Evolutionary conservation across 2,329 filamentous ascomycete genomes (phyloP).

Genomic region (Alternaria sp.): DNA sequence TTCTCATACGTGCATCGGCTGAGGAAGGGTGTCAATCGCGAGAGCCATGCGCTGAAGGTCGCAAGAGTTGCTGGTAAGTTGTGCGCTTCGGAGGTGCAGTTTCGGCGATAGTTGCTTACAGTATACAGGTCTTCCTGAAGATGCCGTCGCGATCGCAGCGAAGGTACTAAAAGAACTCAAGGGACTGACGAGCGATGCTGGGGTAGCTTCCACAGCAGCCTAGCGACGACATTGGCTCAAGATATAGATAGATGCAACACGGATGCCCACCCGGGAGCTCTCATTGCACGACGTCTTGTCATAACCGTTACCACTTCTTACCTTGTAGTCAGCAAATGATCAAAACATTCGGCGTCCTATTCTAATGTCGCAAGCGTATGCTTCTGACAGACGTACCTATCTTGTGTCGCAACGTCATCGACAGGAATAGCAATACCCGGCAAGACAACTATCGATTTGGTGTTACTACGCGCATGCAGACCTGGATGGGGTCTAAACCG

Average conservation of each 20-base stretch:
- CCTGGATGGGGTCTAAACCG: neutral
- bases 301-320: neutral
- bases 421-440: neutral
- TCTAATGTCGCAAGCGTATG: neutral
- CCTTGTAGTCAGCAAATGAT: neutral
- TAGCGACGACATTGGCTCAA: neutral
- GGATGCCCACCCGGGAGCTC: neutral
- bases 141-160: constrained; percentile 71
- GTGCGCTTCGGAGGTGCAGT: neutral
- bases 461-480: neutral
- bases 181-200: neutral
- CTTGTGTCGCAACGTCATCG: neutral
- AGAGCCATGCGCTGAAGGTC: constrained; percentile 95
- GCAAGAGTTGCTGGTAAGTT: constrained; percentile 73
- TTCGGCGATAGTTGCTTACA: constrained; percentile 8
- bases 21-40: constrained; percentile 79
- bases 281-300: neutral
- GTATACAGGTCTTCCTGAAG: constrained; percentile 67
- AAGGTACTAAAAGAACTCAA: constrained; percentile 57
- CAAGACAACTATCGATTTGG: neutral
- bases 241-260: no score
- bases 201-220: neutral
- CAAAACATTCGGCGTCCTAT: neutral
- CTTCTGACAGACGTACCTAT: neutral
- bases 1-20: constrained; percentile 90